These are phyloP conservation scores for Erigeron canadensis DNA, from an alignment of 129 eudicot species.

Conservation along the genomic window DNA sequence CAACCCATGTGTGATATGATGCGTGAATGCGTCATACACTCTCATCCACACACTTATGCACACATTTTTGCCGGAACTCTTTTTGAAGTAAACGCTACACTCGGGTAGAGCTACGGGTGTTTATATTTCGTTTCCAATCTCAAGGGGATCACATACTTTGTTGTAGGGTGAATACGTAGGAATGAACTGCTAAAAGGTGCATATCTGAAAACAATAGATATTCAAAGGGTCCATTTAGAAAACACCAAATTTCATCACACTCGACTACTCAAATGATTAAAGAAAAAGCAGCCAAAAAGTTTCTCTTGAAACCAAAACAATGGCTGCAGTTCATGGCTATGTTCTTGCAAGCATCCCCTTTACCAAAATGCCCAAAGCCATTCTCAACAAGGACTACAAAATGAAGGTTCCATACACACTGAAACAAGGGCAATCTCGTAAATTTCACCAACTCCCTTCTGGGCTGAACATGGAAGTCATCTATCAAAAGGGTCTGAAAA, in stretches of 20 bases:
- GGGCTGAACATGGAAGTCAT: constrained; percentile 81
- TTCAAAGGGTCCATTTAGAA: not conserved
- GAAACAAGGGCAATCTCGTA: constrained; percentile 71
- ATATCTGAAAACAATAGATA: not conserved
- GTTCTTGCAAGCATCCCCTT: constrained; percentile 31
- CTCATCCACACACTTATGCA: too few species aligned
- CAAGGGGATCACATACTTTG: not conserved
- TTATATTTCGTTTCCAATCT: too few species aligned
- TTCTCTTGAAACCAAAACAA: constrained; percentile 18
- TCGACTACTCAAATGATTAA: not conserved
- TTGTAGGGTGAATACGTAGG: not conserved
- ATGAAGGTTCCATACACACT: constrained; percentile 61
- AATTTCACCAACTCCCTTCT: constrained; percentile 81
- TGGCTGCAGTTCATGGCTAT: constrained; percentile 31
- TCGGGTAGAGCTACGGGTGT: too few species aligned
- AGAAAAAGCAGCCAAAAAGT: not conserved
- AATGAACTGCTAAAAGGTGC: not conserved
- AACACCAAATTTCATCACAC: not conserved
- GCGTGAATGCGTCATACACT: too few species aligned
- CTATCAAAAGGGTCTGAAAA: constrained; percentile 47
- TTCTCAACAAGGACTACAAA: constrained; percentile 35
- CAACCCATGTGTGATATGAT: too few species aligned
- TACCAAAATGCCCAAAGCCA: constrained; percentile 42
- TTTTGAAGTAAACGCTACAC: too few species aligned
- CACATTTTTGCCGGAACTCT: too few species aligned